Conservation (phyloP, 73 alveolate species). For the Tetrahymena elliotti region DNA sequence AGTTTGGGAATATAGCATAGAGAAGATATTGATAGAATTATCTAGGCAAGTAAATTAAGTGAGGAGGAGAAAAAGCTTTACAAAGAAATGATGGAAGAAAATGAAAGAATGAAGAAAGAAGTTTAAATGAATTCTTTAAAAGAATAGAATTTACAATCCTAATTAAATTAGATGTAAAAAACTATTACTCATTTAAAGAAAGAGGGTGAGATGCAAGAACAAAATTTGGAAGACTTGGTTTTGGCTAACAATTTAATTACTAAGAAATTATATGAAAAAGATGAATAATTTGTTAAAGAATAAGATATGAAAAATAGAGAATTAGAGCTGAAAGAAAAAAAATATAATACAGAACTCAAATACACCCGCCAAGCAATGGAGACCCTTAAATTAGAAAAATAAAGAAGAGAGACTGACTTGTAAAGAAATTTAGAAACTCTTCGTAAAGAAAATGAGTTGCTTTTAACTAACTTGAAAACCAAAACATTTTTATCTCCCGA, state of each 20-base stretch:
- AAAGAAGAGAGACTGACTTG: not conserved
- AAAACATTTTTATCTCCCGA: not conserved
- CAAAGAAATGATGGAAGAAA: not conserved
- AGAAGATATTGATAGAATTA: not conserved
- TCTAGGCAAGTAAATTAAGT: not conserved
- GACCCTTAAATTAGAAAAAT: not conserved
- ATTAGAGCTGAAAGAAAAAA: not conserved
- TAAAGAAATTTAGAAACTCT: not conserved
- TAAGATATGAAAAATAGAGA: not conserved
- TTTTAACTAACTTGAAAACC: not conserved
- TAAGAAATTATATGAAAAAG: not conserved
- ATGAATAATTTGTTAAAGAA: not conserved
- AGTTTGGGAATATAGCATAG: not conserved
- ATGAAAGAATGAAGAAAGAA: not conserved
- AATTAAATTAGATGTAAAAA: not conserved
- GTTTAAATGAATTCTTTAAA: not conserved
- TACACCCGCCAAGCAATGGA: not conserved
- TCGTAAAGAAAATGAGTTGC: not conserved
- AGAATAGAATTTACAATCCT: not conserved
- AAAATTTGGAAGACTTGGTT: not conserved
- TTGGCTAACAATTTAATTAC: not conserved
- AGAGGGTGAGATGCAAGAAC: not conserved
- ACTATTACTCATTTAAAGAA: not conserved
- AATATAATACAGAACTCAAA: not conserved
- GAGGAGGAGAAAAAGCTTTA: not conserved